Conservation (phyloP, 169 alveolate genomes). For the Eimeria maxima region DNA sequence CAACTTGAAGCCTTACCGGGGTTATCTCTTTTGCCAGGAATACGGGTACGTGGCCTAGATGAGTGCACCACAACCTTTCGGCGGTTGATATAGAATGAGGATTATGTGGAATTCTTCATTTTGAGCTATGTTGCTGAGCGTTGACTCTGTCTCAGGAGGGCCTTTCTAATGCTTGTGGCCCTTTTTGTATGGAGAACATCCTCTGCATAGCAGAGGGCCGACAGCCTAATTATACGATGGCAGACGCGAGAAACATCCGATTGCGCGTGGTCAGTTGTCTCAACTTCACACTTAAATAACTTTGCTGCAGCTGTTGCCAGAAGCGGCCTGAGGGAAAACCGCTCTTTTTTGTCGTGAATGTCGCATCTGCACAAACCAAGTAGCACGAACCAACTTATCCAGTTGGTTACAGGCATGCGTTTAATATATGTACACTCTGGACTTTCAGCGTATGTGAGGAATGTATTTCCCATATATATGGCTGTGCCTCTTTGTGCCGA, state of each 20-base stretch:
- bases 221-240: background rate
- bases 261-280: slow-evolving; percentile 7
- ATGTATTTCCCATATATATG: background rate
- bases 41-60: background rate
- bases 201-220: slow-evolving; percentile 49
- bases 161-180: slow-evolving; percentile 5
- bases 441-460: background rate
- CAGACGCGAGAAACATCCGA: background rate
- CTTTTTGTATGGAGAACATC: slow-evolving; percentile 44
- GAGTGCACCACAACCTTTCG: background rate
- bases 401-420: no score
- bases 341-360: no score
- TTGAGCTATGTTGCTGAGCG: background rate
- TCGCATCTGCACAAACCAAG: no score
- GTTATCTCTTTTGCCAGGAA: background rate
- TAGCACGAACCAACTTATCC: no score
- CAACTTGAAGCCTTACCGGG: slow-evolving; percentile 28
- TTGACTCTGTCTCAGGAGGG: background rate
- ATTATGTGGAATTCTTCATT: background rate
- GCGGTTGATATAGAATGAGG: background rate
- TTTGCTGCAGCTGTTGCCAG: background rate
- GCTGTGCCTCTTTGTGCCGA: background rate
- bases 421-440: background rate
- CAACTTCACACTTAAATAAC: background rate
- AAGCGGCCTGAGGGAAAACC: background rate